These are phyloP conservation scores for Penicillium pancosmium DNA, from an alignment of 495 filamentous ascomycete genomes.

Conservation along the genomic window DNA sequence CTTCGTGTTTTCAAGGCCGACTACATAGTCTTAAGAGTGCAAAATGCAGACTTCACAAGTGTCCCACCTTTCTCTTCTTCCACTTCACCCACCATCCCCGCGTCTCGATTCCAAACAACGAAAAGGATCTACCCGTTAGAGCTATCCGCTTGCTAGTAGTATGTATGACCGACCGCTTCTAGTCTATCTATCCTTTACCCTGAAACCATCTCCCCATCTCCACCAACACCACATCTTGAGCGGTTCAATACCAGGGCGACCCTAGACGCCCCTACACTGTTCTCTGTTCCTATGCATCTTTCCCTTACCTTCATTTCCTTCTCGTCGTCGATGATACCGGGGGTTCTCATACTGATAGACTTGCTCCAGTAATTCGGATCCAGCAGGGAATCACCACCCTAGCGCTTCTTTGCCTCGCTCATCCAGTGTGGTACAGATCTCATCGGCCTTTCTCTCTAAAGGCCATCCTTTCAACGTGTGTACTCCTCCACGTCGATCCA, in stretches of 20 bases:
- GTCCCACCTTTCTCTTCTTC: slow-evolving; percentile 1
- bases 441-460: neutral
- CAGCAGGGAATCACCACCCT: neutral
- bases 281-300: neutral
- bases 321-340: neutral
- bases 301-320: neutral
- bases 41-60: neutral
- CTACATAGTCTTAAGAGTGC: neutral
- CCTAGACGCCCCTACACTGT: neutral
- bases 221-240: neutral
- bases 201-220: neutral
- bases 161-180: no score
- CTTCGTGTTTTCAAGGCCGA: neutral
- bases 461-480: neutral
- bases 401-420: neutral
- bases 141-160: neutral
- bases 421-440: neutral
- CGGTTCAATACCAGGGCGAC: no score
- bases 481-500: neutral
- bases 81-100: neutral
- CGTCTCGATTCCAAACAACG: neutral
- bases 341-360: neutral
- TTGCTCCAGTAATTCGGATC: neutral
- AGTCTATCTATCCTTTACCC: neutral
- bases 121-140: neutral